Evolutionary conservation across 2,329 filamentous ascomycete genomes (phyloP).

Genomic region (Tympanopsis confertula): DNA sequence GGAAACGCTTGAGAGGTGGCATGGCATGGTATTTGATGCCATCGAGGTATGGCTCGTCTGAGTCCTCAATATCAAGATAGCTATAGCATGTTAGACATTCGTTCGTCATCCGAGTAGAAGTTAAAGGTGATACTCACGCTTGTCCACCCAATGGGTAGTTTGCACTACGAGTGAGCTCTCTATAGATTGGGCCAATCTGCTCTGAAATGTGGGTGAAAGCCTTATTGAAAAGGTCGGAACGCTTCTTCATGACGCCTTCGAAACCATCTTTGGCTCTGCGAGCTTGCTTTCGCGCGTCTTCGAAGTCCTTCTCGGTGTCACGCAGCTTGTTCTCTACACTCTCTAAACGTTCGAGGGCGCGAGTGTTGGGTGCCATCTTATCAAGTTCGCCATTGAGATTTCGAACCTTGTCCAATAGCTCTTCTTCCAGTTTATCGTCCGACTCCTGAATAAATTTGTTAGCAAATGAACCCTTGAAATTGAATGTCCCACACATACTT

Average conservation of each 20-base stretch:
- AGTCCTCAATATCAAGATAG: slow-evolving; percentile 83
- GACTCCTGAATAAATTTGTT: slow-evolving; percentile 34
- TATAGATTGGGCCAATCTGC: slow-evolving; percentile 87
- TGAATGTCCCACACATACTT: slow-evolving; percentile 36
- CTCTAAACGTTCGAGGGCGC: slow-evolving; percentile 82
- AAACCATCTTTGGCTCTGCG: slow-evolving; percentile 73
- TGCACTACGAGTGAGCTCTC: slow-evolving; percentile 79
- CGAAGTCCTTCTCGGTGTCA: slow-evolving; percentile 78
- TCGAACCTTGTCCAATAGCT: slow-evolving; percentile 66
- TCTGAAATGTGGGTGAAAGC: slow-evolving; percentile 91
- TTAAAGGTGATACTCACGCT: slow-evolving; percentile 19
- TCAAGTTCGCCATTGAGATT: slow-evolving; percentile 69
- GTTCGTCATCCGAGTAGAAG: not conserved
- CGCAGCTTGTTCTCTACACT: slow-evolving; percentile 74
- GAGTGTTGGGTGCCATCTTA: slow-evolving; percentile 93
- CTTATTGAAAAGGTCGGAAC: slow-evolving; percentile 86
- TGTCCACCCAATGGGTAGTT: slow-evolving; percentile 89
- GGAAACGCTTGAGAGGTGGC: slow-evolving; percentile 94
- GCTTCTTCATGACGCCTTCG: slow-evolving; percentile 66
- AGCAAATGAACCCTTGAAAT: not conserved
- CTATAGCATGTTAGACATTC: slow-evolving; percentile 11
- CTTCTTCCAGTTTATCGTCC: slow-evolving; percentile 60
- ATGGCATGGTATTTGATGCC: slow-evolving; percentile 98
- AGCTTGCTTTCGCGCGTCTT: slow-evolving; percentile 66
- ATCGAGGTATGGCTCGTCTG: slow-evolving; percentile 88